phyloP scores from a whole-genome alignment of 2,329 filamentous ascomycete genomes.

The Chaetothyriales sp. region DNA sequence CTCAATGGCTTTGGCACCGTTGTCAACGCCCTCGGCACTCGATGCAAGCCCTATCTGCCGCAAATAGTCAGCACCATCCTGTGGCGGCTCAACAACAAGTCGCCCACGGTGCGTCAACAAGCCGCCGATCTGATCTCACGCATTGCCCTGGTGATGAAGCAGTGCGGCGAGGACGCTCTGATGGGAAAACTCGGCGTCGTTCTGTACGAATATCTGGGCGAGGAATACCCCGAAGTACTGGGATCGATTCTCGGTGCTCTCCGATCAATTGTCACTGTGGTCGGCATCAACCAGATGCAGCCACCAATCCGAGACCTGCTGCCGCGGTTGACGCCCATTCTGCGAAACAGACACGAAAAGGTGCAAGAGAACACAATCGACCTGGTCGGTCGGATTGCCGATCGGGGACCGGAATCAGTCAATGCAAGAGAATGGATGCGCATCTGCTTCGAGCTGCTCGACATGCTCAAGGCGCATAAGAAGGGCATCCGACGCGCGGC shows the following conservation, averaged over 20 bases:
- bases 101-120: conserved; percentile 88
- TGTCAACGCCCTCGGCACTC: conserved; percentile 81
- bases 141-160: conserved; percentile 97
- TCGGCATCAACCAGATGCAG: conserved; percentile 96
- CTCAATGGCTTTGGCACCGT: conserved; percentile 96
- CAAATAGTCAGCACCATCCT: conserved; percentile 96
- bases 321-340: conserved; percentile 88
- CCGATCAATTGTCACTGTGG: conserved; percentile 90
- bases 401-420: conserved; percentile 89
- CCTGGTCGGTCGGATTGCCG: conserved; percentile 90
- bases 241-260: conserved; percentile 91
- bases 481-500: conserved; percentile 96
- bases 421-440: conserved; percentile 99
- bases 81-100: conserved; percentile 96
- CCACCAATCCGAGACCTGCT: conserved; percentile 93
- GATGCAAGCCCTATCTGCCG: conserved; percentile 90
- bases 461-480: conserved; percentile 99
- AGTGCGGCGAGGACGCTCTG: conserved; percentile 87
- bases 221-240: conserved; percentile 95
- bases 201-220: conserved; percentile 93
- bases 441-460: conserved; percentile 95
- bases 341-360: conserved; percentile 96
- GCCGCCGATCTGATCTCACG: conserved; percentile 91
- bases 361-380: conserved; percentile 99
- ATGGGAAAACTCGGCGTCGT: conserved; percentile 93